Conservation (phyloP, 2,329 filamentous ascomycete genomes). For the Drechslerella dactyloides region DNA sequence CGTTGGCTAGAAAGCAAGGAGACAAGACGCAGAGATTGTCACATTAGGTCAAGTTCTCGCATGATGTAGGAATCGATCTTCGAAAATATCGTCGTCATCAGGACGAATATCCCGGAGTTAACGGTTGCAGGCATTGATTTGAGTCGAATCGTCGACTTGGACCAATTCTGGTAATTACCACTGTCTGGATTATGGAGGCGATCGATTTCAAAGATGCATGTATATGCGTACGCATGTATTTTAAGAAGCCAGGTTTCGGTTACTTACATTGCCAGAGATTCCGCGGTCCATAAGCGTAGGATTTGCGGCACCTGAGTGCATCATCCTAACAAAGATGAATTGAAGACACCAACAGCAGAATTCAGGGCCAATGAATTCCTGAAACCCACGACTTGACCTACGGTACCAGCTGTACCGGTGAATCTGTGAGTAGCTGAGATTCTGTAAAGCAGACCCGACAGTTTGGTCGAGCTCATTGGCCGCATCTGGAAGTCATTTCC, state of each 20-base stretch:
- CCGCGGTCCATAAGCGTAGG: conserved; percentile 9
- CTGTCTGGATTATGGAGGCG: background rate
- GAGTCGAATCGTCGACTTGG: conserved; percentile 24
- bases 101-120: conserved; percentile 27
- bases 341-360: background rate
- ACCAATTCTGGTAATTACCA: conserved; percentile 10
- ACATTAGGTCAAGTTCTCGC: conserved; percentile 27
- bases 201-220: background rate
- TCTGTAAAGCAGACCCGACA: conserved; percentile 10
- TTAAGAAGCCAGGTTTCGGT: conserved; percentile 11
- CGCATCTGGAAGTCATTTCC: conserved; percentile 50
- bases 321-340: conserved; percentile 11
- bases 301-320: conserved; percentile 19
- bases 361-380: background rate
- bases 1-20: too few species aligned
- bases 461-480: conserved; percentile 20
- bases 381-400: background rate
- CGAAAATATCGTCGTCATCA: background rate
- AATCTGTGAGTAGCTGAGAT: background rate
- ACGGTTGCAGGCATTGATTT: too few species aligned
- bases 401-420: background rate
- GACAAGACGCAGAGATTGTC: too few species aligned
- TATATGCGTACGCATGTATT: background rate
- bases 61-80: conserved; percentile 12
- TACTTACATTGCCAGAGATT: conserved; percentile 13